These are phyloP conservation scores for Polytrichum formosum DNA, from an alignment of 225 moss, liverwort and hornwort genomes.

Conservation along the genomic window DNA sequence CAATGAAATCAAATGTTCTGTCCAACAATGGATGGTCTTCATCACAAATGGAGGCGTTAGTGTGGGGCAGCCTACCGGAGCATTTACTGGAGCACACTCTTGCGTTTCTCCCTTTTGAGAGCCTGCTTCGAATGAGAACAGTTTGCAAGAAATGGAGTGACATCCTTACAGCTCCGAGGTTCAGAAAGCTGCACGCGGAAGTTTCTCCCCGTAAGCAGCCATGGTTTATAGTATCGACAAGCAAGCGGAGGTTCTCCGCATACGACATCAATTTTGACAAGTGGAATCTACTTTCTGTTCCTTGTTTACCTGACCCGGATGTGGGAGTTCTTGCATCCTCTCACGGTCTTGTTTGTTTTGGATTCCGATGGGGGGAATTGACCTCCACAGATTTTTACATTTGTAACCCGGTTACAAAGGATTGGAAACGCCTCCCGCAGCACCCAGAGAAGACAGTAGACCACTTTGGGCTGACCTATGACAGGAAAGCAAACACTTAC, in stretches of 20 bases:
- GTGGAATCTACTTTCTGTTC: slow-evolving; percentile 26
- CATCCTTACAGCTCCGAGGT: slow-evolving; percentile 16
- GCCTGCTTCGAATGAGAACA: slow-evolving; percentile 26
- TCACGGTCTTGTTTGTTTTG: slow-evolving; percentile 37
- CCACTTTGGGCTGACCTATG: slow-evolving; percentile 45
- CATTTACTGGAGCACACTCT: slow-evolving; percentile 25
- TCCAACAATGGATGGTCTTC: background rate
- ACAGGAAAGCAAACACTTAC: slow-evolving; percentile 21
- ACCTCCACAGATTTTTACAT: slow-evolving; percentile 24
- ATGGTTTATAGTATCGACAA: slow-evolving; percentile 39
- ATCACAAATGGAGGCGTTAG: slow-evolving; percentile 9
- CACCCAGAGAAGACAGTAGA: slow-evolving; percentile 50
- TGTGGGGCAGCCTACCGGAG: slow-evolving; percentile 29
- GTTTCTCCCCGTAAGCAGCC: slow-evolving; percentile 23
- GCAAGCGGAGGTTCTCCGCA: slow-evolving; percentile 29
- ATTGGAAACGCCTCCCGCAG: slow-evolving; percentile 31
- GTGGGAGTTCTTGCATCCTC: slow-evolving; percentile 39
- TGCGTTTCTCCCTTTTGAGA: slow-evolving; percentile 26
- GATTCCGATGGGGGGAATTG: slow-evolving; percentile 26
- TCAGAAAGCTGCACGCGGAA: slow-evolving; percentile 27
- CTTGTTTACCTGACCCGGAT: slow-evolving; percentile 36
- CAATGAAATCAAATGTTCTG: background rate
- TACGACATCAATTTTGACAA: slow-evolving; percentile 26
- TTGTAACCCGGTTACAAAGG: slow-evolving; percentile 41
- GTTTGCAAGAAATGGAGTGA: slow-evolving; percentile 38